Conservation (phyloP, 495 filamentous ascomycete species). For the Penicillium antarcticum region DNA sequence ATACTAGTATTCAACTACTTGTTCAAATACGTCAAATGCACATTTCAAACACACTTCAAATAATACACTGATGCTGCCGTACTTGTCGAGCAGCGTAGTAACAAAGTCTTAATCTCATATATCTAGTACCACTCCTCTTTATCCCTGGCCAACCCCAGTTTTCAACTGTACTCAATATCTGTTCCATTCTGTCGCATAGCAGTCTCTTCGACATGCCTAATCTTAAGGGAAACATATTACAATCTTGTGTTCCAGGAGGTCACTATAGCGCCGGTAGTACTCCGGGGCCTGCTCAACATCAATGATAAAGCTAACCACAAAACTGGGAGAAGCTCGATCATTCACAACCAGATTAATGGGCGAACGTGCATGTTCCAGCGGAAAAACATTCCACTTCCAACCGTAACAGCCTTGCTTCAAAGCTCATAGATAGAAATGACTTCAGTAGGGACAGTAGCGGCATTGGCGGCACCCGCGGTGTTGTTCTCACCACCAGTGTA, state of each 20-base stretch:
- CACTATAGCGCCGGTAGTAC: slow-evolving; percentile 5
- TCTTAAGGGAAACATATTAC: slow-evolving; percentile 5
- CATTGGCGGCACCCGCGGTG: neutral
- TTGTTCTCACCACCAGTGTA: slow-evolving; percentile 4
- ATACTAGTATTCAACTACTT: too few relatives aligned
- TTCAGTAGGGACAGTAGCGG: neutral
- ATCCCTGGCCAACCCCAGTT: too few relatives aligned
- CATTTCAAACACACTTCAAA: too few relatives aligned
- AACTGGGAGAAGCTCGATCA: slow-evolving; percentile 18
- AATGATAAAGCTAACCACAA: slow-evolving; percentile 8
- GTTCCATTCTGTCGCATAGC: too few relatives aligned
- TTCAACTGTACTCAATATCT: too few relatives aligned
- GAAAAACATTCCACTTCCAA: slow-evolving; percentile 6
- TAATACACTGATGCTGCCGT: too few relatives aligned
- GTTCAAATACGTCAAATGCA: too few relatives aligned
- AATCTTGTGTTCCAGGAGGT: slow-evolving; percentile 8
- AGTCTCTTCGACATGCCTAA: neutral
- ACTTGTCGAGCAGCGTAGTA: too few relatives aligned
- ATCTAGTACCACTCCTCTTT: too few relatives aligned
- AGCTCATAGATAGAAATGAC: slow-evolving; percentile 4
- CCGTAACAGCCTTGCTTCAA: slow-evolving; percentile 9
- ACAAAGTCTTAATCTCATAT: too few relatives aligned
- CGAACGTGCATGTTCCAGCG: slow-evolving; percentile 1
- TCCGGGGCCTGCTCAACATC: slow-evolving; percentile 10
- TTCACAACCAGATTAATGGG: slow-evolving; percentile 14